A percentile compares a stretch with the other conserved stretches of the same genome.
Conservation (phyloP, 169 alveolate species). For the Eimeria sp. region DNA sequence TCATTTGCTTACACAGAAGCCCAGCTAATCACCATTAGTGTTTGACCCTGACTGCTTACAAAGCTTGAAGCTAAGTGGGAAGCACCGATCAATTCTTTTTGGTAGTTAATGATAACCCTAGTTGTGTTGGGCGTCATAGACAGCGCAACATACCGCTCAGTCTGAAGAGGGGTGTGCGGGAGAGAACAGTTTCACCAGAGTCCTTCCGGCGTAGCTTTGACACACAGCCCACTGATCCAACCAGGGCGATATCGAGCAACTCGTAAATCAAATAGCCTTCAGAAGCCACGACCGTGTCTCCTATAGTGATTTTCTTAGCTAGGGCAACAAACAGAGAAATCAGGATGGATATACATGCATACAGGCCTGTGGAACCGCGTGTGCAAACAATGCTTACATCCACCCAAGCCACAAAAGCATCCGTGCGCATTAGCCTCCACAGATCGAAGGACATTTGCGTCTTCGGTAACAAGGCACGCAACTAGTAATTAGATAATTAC, state of each 20-base stretch:
- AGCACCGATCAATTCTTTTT: neutral
- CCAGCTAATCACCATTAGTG: neutral
- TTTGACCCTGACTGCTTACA: neutral
- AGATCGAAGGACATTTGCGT: neutral
- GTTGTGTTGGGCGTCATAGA: neutral
- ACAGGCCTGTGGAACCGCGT: no score
- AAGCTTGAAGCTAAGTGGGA: neutral
- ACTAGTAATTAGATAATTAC: neutral
- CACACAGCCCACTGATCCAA: conserved; percentile 39
- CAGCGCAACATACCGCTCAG: conserved; percentile 2
- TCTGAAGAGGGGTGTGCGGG: conserved; percentile 31
- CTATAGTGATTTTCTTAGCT: conserved; percentile 27
- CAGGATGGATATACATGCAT: neutral
- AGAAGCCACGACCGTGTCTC: conserved; percentile 2
- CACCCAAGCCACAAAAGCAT: neutral
- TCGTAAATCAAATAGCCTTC: conserved; percentile 18
- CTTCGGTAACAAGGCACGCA: neutral
- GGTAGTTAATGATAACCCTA: no score
- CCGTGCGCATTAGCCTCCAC: neutral
- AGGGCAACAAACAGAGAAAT: neutral
- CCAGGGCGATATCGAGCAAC: conserved; percentile 25
- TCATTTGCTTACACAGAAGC: neutral
- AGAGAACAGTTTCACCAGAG: conserved; percentile 6
- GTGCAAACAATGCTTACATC: neutral
- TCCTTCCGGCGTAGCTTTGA: conserved; percentile 55